These are phyloP conservation scores for Capronia epimyces DNA, from an alignment of 2,329 filamentous ascomycete species.

Conservation along the genomic window DNA sequence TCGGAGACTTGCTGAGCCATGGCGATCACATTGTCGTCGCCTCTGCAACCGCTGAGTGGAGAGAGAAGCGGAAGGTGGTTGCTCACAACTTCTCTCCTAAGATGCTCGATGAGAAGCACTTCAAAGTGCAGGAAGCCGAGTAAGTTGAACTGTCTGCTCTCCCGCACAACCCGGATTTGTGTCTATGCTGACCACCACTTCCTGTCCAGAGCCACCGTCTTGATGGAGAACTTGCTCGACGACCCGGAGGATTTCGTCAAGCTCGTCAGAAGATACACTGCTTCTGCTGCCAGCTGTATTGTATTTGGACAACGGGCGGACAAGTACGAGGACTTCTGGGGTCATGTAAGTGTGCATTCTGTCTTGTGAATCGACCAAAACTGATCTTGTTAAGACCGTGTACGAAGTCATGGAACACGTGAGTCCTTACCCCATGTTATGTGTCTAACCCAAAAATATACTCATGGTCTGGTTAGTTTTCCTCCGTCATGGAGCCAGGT, in stretches of 20 bases:
- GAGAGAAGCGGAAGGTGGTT: conserved; percentile 40
- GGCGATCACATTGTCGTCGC: conserved; percentile 46
- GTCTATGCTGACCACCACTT: conserved; percentile 30
- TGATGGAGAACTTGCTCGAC: conserved; percentile 8
- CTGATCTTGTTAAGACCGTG: no score
- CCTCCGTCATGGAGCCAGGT: conserved; percentile 30
- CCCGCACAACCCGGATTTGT: conserved; percentile 32
- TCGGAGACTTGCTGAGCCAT: conserved; percentile 40
- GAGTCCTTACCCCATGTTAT: conserved; percentile 33
- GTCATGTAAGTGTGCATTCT: conserved; percentile 6
- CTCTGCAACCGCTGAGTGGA: conserved; percentile 44
- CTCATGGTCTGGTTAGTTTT: conserved; percentile 29
- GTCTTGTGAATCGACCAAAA: no score
- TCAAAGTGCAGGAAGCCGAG: conserved; percentile 45
- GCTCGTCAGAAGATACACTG: conserved; percentile 17
- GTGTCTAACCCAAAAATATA: no score
- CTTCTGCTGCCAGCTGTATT: conserved; percentile 46
- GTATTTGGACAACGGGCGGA: conserved; percentile 44
- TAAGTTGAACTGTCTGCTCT: conserved; percentile 27
- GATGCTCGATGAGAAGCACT: conserved; percentile 31
- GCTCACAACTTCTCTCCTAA: conserved; percentile 39
- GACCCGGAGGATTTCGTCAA: conserved; percentile 9
- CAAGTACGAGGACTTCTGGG: conserved; percentile 28
- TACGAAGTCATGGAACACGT: conserved; percentile 6
- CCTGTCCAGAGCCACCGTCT: neutral